Conservation (phyloP, 306 rosid species). For the Neltuma alba region DNA sequence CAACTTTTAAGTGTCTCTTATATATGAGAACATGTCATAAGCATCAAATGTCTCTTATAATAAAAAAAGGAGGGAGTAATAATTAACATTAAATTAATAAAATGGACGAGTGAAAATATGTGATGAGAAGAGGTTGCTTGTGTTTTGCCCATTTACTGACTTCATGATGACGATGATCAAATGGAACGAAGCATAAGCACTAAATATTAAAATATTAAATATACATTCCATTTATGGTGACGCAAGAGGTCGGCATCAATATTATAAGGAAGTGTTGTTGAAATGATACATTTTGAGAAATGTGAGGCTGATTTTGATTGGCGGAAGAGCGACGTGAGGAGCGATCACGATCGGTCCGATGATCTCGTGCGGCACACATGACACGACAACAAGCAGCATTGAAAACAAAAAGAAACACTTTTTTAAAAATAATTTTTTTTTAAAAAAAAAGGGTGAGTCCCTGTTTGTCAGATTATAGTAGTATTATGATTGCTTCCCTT, state of each 20-base stretch:
- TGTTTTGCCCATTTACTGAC: neutral
- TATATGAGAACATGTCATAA: too few species aligned
- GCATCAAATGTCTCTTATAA: too few species aligned
- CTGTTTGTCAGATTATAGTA: neutral
- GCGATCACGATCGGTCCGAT: neutral
- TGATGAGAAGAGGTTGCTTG: neutral
- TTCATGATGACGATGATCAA: neutral
- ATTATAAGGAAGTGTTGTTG: neutral
- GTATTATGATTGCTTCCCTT: neutral
- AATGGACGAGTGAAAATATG: too few species aligned
- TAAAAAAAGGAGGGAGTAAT: too few species aligned
- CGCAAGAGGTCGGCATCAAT: neutral
- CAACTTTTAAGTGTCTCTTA: too few species aligned
- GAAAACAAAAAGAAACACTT: neutral
- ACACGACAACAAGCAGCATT: neutral
- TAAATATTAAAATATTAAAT: neutral
- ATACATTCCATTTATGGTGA: neutral
- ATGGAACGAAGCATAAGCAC: neutral
- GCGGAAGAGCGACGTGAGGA: neutral
- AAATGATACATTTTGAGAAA: neutral
- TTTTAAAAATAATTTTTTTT: too few species aligned
- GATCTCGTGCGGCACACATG: neutral
- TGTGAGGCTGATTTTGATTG: neutral
- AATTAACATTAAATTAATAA: too few species aligned
- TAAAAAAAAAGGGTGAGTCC: neutral